Percentiles rank a stretch among this genome's conserved stretches.
Conservation (phyloP, 306 rosid genomes). For the Cajanus cajan region DNA sequence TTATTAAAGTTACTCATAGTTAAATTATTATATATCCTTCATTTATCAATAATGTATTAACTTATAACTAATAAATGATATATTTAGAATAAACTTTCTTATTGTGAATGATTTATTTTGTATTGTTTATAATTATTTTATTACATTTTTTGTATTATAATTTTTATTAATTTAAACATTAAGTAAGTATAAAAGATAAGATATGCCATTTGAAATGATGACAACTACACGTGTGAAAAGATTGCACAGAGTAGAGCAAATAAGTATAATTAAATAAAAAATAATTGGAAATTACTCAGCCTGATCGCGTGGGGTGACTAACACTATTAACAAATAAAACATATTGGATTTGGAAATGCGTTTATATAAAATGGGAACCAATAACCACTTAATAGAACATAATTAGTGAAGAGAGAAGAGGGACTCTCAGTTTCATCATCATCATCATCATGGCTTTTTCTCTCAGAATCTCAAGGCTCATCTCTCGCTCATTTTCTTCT, state of each 20-base stretch:
- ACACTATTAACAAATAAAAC: neutral
- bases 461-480: neutral
- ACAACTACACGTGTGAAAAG: neutral
- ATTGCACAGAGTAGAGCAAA: neutral
- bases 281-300: neutral
- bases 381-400: neutral
- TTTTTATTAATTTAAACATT: no score
- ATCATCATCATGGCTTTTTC: neutral
- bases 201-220: no score
- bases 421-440: neutral
- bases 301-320: neutral
- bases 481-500: conserved; percentile 13
- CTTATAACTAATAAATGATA: no score
- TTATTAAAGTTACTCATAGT: no score
- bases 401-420: neutral
- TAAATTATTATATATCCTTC: no score
- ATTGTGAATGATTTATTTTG: no score
- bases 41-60: no score
- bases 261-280: neutral
- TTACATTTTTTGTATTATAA: no score
- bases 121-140: no score
- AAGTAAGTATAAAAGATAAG: no score
- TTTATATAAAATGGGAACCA: neutral
- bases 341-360: neutral
- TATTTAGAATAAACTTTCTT: no score